Evolutionary conservation across 306 rosid genomes (phyloP), one percentile per base, ranked within the genome.

Genomic region (Potentilla sterilis): DNA sequence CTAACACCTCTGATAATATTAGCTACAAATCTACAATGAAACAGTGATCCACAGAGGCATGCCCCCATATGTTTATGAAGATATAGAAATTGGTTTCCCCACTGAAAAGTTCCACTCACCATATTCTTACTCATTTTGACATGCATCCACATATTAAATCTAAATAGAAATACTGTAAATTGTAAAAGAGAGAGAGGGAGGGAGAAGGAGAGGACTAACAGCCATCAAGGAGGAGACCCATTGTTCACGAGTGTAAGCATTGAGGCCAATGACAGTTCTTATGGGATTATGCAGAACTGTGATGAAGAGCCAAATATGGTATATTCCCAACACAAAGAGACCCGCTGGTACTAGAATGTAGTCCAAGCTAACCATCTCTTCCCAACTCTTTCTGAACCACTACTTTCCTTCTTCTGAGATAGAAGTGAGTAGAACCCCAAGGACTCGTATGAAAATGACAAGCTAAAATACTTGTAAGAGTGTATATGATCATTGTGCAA

Each of bases 181-280:
- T 70, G 43, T 18, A 0, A 43, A 24, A 22, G 32, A 40, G 9
- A 68, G 52, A 16, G 47, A 57, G n/a, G 5, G 55, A 66, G 32
- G 47, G 78, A 28, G 38, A 34, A 34, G 73, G 57, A 66, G 73
- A 57, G 67, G 14, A 89, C 97, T 84, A 63, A 91, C 96, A 63
- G 63, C 71, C 98, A 91, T 93, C 88, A 91, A 87, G 84, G 77
- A 74, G 43, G 67, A 78, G 74, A 91, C 91, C 98, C 98, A 93
- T 16, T 89, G 97, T 38, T 77, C 87, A 68, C 93, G 97, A 81
- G 88, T 69, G 74, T 87, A 83, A 0, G 89, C 89, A 55, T 91
- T 91, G 54, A 93, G 76, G 54, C 97, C 98, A 65, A 93, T 87
- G 66, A 89, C 97, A 63, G 97, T 91, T 76, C 85, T 75, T 79